Evolutionary conservation across 2,329 filamentous ascomycete genomes (phyloP), one percentile per base, ranked within the genome.

Genomic region (Leptographium radiaticola): DNA sequence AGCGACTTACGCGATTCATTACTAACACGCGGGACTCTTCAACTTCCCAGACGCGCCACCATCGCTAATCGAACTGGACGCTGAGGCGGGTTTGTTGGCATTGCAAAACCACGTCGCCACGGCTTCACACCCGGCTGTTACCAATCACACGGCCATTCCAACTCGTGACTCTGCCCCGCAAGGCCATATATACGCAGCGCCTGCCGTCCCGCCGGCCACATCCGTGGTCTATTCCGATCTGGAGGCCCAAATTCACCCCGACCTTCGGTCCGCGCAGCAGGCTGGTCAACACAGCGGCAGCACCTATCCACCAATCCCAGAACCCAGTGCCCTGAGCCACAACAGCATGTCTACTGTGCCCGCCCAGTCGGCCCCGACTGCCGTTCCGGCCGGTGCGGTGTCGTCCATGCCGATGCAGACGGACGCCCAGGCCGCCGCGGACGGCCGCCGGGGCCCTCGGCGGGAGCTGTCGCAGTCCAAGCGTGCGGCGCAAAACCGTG

Each of bases 381-480:
- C 60, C 39, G 58, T 60, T 25, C 56, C 60, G 18, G 62, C 65
- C 38, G 64, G 68, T 15, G 67, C 66, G 6, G 65, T 68, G 1
- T n/a, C 51, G 1, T 18, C 43, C 10, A 13, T 44, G 4, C 7
- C 51, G 16, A 34, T 45, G 30, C 38, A 42, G 7, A 36, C 33
- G 11, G 65, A 66, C 38, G 62, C 62, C 47, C 30, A 36, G 33
- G 62, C 66, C 15, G 59, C 60, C 6, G 60, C 71, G 59, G 70
- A 86, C 58, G 79, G 83, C 58, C 77, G 84, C 51, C 91, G 93
- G 70, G 84, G 84, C 13, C 95, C 95, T 70, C 80, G 93, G 70
- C 80, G 93, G 53, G 91, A 96, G 70, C 73, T 98, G 57, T 96
- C 90, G 31, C 93, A 90, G 46, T 95, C 89, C 40, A 98, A 97